Percentiles rank a stretch among this genome's conserved stretches.
Evolutionary conservation across 2,329 filamentous ascomycete genomes (phyloP).

Genomic region (Clonostachys solani): DNA sequence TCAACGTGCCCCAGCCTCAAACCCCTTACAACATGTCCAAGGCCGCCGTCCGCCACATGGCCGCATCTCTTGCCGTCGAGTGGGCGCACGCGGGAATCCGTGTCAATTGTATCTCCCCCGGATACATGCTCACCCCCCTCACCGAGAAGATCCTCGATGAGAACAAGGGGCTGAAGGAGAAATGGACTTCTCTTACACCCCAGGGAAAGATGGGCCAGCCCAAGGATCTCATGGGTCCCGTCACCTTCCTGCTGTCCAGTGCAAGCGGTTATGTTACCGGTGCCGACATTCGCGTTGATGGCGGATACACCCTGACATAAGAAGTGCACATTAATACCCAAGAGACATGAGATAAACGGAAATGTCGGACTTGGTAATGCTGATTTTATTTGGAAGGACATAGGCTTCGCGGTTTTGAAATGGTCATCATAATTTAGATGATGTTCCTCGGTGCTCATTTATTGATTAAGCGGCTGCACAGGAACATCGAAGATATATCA

Average conservation of each 20-base stretch:
- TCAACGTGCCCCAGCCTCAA: conserved; percentile 94
- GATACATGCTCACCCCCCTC: conserved; percentile 92
- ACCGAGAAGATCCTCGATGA: conserved; percentile 93
- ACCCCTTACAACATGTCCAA: conserved; percentile 93
- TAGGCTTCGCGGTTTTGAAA: too few species aligned
- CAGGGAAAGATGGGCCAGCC: conserved; percentile 91
- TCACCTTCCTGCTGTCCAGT: conserved; percentile 80
- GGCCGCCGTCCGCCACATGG: conserved; percentile 85
- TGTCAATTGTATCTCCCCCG: conserved; percentile 92
- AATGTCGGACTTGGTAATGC: too few species aligned
- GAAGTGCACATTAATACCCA: background rate
- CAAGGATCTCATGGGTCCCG: conserved; percentile 89
- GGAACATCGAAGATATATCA: too few species aligned
- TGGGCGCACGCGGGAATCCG: conserved; percentile 86
- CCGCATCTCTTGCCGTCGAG: conserved; percentile 84
- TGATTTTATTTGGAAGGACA: too few species aligned
- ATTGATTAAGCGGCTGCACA: too few species aligned
- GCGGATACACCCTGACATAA: conserved; percentile 81
- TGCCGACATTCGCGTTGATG: conserved; percentile 77
- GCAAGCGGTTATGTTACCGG: conserved; percentile 69
- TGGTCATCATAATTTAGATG: too few species aligned
- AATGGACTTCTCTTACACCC: conserved; percentile 91
- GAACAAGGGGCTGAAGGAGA: conserved; percentile 81
- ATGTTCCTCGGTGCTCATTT: too few species aligned
- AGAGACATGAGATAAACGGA: background rate